Base-by-base conservation (phyloP, 2,329 filamentous ascomycete species). In the Colletotrichum lentis region DNA sequence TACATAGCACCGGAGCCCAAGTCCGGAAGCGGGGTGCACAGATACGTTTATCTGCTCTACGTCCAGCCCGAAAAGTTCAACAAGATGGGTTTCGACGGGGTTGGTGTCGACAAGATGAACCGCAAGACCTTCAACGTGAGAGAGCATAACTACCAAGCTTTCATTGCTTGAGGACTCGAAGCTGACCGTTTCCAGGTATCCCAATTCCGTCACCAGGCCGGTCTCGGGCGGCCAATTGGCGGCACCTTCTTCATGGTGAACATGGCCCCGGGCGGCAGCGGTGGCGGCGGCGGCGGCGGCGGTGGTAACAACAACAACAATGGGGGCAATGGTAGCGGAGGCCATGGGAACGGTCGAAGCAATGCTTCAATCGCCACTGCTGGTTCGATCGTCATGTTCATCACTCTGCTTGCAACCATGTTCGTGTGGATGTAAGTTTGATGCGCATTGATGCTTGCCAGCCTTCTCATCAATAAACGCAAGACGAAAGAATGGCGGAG, bases 201-300 rank as follows among this genome's bases (percentile, higher is more conserved):
- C 11, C 27, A 54, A 5, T 59, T 64, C 39, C 55, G 53, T 0
- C 70, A 57, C 16, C 46, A 62, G 35, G 62, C 55, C 4, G 72
- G 72, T 4, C 70, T 76, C 0, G 71, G 72, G 14, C 73, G 73
- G 0, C 74, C 74, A 1, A 75, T 76, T 10, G 74, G 74, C 2
- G 74, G 73, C 18, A 76, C 74, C 0, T 74, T 70, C 64, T 76
- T 75, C 69, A 73, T 69, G 50, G 67, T 76, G 43, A 72, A 75
- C 39, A 74, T 72, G 52, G 55, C 53, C 8, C 49, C 58, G 56
- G 65, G 69, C 10, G 46, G 57, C 24, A 41, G 52, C 7, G 53
- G 54, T 3, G 58, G 54, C 20, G 59, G 53, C 20, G 58, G 43
- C n/a, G 50, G 22, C 10, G 58, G 59, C 3, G 52, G 55, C 20